A percentile compares a stretch with the other conserved stretches of the same genome.
Evolutionary conservation across 129 eudicot genomes (phyloP).

Genomic region (Tanacetum coccineum): DNA sequence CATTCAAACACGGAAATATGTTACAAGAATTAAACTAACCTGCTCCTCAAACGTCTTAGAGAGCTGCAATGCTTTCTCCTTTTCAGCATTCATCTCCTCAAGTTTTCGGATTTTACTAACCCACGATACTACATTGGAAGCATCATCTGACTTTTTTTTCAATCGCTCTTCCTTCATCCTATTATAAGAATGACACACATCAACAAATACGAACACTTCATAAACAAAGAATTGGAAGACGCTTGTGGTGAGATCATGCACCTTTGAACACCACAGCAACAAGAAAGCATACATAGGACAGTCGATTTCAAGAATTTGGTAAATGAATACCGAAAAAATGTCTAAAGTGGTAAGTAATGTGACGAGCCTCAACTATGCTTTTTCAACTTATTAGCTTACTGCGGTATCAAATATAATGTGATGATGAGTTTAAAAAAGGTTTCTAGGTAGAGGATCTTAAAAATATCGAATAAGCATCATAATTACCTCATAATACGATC

Average conservation of each 20-base stretch:
- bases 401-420: background rate
- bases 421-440: background rate
- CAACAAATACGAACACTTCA: background rate
- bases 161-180: conserved; percentile 93
- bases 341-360: background rate
- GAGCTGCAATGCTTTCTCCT: conserved; percentile 72
- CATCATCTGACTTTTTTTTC: conserved; percentile 62
- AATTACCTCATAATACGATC: conserved; percentile 43
- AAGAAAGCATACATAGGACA: background rate
- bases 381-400: too few species aligned
- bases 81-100: conserved; percentile 67
- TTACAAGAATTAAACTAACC: conserved; percentile 36
- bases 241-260: background rate
- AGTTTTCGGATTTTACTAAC: conserved; percentile 75
- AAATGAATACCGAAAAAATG: background rate
- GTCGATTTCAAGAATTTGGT: background rate
- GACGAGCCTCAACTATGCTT: background rate
- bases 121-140: conserved; percentile 74
- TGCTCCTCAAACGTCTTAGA: conserved; percentile 90
- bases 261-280: background rate
- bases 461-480: too few species aligned
- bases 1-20: background rate
- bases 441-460: too few species aligned
- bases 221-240: background rate
- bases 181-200: background rate